Base-by-base conservation (phyloP, 2,329 filamentous ascomycete species). In the Escovopsis sp. region DNA sequence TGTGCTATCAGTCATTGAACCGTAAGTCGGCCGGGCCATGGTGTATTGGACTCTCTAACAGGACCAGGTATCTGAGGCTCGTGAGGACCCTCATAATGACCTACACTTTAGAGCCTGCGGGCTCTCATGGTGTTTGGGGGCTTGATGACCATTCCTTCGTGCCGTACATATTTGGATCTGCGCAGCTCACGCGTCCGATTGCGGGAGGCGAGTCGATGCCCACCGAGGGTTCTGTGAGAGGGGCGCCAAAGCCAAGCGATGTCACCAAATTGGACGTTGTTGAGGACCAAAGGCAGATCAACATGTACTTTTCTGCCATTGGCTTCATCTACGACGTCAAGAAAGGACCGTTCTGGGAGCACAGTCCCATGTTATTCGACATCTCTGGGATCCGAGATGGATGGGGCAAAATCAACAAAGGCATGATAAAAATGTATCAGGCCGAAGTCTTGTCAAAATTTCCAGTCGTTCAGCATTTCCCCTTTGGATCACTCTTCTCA, bases 361-460 rank as follows among this genome's bases (percentile, higher is more conserved):
- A 98, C 58, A 94, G 86, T 49, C 89, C 89, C 1, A 89, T 94
- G 50, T 66, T 98, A 11, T 98, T 82, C 57, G 88, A 98, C 59
- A 86, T 98, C 35, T 94, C 86, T 0, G 91, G 91, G 10, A 83
- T 98, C 48, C 78, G 76, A 50, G 80, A 81, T 43, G 84, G 91
- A n/a, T 98, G 91, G 91, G 91, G 84, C 31, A 98, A 98, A 67
- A 94, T 98, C 55, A 96, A 98, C 63, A 88, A 88, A 79, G 91
- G 91, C 40, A 96, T 98, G 91, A 77, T 98, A 54, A 98, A 96
- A 63, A 98, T 98, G 91, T 98, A 89, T 65, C 87, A 93, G 50
- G 91, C 85, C 14, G 91, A 98, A 65, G 91, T 98, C 3, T 69
- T 98, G 12, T 85, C 84, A 33, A 98, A 98, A 60, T 95, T 95